Percentiles rank a stretch among this genome's conserved stretches.
These are phyloP conservation scores for Podaxis carcinomalis DNA, from an alignment of 768 basidiomycete genomes.

Conservation along the genomic window DNA sequence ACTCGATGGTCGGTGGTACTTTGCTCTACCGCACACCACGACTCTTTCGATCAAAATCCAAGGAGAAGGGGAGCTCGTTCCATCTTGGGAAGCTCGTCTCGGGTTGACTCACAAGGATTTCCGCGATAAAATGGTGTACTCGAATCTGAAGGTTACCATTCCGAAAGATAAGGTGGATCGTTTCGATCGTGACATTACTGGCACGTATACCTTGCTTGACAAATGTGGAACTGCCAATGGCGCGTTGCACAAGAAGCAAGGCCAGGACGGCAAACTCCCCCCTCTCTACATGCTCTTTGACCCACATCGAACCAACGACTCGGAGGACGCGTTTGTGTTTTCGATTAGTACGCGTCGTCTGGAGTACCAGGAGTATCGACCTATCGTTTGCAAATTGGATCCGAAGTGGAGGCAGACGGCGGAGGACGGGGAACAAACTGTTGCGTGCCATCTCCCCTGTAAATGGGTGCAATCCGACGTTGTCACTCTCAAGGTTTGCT, in stretches of 20 bases:
- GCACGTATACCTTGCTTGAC: conserved; percentile 72
- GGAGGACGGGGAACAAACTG: conserved; percentile 40
- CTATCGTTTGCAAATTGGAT: conserved; percentile 70
- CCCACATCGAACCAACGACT: conserved; percentile 74
- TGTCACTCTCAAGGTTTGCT: conserved; percentile 52
- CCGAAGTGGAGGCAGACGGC: conserved; percentile 75
- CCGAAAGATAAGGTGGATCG: conserved; percentile 36
- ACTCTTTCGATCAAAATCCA: conserved; percentile 58
- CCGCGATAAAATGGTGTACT: conserved; percentile 63
- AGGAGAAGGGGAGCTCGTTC: conserved; percentile 65
- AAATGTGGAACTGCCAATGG: conserved; percentile 88
- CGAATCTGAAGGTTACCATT: conserved; percentile 61
- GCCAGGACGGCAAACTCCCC: conserved; percentile 46
- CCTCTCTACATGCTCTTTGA: conserved; percentile 83
- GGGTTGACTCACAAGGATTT: conserved; percentile 66
- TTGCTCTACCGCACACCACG: conserved; percentile 64
- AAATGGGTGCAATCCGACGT: conserved; percentile 54
- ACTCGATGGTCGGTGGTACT: conserved; percentile 74
- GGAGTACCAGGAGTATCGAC: conserved; percentile 78
- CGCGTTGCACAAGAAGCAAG: conserved; percentile 68
- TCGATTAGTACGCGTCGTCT: conserved; percentile 73
- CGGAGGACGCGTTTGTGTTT: conserved; percentile 82
- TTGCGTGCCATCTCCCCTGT: conserved; percentile 56
- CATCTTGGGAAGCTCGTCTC: conserved; percentile 81
- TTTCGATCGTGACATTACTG: conserved; percentile 80